phyloP scores from a whole-genome alignment of 805 yeast species.

The Myxozyma vanderwaltii region DNA sequence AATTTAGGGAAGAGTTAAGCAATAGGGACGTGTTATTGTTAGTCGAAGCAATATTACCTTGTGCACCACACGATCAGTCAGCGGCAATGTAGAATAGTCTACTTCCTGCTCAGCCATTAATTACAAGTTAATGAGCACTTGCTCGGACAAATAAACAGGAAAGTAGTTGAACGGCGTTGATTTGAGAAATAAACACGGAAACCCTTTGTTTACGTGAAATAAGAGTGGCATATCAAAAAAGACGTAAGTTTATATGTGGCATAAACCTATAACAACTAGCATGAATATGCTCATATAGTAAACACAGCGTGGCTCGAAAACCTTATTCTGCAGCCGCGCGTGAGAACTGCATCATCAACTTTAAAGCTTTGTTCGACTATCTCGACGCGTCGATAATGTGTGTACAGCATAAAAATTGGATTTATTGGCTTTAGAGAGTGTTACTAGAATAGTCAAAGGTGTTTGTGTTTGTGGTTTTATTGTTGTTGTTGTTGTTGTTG shows the following conservation, averaged over 20 bases:
- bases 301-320: no score
- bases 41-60: constrained; percentile 49
- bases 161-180: neutral
- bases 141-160: neutral
- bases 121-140: neutral
- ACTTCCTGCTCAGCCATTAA: constrained; percentile 51
- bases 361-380: no score
- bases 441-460: neutral
- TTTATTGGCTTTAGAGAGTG: no score
- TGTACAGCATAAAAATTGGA: no score
- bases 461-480: neutral
- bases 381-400: no score
- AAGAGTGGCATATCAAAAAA: no score
- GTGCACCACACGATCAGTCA: constrained; percentile 66
- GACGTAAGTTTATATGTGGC: neutral
- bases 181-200: neutral
- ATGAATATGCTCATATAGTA: no score
- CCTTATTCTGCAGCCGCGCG: no score
- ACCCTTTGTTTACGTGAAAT: constrained; percentile 19
- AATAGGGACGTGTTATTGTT: neutral
- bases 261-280: no score
- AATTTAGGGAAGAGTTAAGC: neutral
- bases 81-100: constrained; percentile 63
- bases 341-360: no score
- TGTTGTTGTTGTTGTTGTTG: neutral